Conservation (phyloP, 192 early-diverging fungal genomes). For the Coemansia sp. region DNA sequence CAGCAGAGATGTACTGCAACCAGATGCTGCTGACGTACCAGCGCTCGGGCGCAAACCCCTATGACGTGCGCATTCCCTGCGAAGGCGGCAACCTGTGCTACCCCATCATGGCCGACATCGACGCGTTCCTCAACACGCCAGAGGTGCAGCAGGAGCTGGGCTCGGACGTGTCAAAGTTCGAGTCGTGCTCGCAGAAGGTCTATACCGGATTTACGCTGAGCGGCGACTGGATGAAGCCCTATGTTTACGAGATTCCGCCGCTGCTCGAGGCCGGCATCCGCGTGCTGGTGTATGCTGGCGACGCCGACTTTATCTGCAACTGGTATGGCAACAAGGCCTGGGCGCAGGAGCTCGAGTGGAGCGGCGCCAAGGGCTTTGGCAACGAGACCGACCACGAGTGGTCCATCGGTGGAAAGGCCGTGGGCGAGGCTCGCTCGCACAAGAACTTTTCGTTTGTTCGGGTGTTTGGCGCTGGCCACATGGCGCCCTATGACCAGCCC, state of each 20-base stretch:
- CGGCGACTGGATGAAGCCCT: conserved; percentile 91
- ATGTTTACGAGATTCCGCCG: conserved; percentile 60
- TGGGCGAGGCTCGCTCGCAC: conserved; percentile 65
- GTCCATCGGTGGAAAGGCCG: conserved; percentile 62
- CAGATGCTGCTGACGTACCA: conserved; percentile 76
- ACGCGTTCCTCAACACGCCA: conserved; percentile 71
- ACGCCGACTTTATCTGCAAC: conserved; percentile 93
- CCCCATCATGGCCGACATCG: conserved; percentile 75
- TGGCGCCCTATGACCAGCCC: conserved; percentile 94
- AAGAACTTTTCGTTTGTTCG: conserved; percentile 81
- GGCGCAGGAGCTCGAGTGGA: conserved; percentile 82
- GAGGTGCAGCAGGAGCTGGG: conserved; percentile 77
- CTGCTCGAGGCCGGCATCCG: conserved; percentile 78
- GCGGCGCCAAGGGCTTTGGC: conserved; percentile 66
- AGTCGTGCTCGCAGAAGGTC: conserved; percentile 82
- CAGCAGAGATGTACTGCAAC: conserved; percentile 83
- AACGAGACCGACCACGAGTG: conserved; percentile 67
- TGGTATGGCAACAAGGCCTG: conserved; percentile 89
- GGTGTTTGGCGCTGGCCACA: conserved; percentile 84
- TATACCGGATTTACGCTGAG: conserved; percentile 74
- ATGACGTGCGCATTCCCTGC: conserved; percentile 90
- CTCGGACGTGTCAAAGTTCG: conserved; percentile 65
- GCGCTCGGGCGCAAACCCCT: conserved; percentile 82
- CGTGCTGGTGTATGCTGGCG: conserved; percentile 87
- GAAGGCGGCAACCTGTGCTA: conserved; percentile 84